Evolutionary conservation across 179 eudicot genomes (phyloP).

Genomic region (Drosera spatulata): DNA sequence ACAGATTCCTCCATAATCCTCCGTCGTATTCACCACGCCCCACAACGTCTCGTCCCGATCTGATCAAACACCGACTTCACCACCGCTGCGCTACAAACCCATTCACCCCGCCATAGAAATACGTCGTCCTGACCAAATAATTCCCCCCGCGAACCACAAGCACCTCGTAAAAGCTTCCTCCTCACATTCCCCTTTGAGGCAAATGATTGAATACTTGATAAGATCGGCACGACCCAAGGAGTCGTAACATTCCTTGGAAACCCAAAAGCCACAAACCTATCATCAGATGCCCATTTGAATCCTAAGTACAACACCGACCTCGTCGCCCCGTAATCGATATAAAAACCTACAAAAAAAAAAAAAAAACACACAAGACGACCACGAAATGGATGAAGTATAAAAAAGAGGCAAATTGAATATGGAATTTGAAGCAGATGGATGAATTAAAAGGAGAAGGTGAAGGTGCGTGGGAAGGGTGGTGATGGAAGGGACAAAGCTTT

Average conservation of each 20-base stretch:
- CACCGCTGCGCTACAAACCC: too few relatives aligned
- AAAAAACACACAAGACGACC: too few relatives aligned
- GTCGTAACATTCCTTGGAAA: conserved; percentile 20
- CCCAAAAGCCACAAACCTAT: conserved; percentile 33
- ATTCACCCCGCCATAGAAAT: conserved; percentile 75
- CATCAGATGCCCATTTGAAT: conserved; percentile 50
- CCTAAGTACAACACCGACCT: conserved; percentile 15
- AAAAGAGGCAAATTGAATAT: too few relatives aligned
- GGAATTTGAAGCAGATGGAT: too few relatives aligned
- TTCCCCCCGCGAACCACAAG: conserved; percentile 39
- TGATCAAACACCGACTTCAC: conserved; percentile 82
- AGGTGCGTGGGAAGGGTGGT: too few relatives aligned
- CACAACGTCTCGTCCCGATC: conserved; percentile 76
- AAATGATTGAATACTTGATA: conserved; percentile 66
- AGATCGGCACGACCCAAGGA: conserved; percentile 18
- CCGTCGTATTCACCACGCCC: conserved; percentile 75
- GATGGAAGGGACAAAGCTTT: too few relatives aligned
- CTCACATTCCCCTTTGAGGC: conserved; percentile 24
- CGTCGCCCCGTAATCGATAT: conserved; percentile 66
- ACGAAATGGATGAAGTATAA: too few relatives aligned
- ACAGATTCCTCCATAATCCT: conserved; percentile 39
- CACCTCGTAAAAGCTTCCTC: conserved; percentile 44
- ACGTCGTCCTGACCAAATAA: conserved; percentile 69
- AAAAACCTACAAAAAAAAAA: conserved; percentile 25
- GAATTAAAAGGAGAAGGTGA: too few relatives aligned